These are phyloP conservation scores for Coniosporium tulheliwenetii DNA, from an alignment of 2,329 filamentous ascomycete species.

Conservation along the genomic window DNA sequence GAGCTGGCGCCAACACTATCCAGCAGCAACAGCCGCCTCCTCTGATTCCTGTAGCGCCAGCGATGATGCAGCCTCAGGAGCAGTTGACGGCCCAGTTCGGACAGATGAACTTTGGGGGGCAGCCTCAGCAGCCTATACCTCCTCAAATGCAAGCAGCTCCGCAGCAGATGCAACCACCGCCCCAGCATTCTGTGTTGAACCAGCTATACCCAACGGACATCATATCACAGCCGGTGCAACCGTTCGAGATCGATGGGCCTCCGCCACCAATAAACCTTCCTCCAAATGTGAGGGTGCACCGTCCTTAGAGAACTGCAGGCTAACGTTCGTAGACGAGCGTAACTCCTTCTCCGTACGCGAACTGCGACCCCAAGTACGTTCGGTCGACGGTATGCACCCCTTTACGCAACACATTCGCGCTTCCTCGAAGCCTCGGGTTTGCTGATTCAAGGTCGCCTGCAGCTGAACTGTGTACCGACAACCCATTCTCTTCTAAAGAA, in stretches of 20 bases:
- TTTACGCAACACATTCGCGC: too few species aligned
- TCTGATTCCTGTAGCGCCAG: constrained; percentile 31
- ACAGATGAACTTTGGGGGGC: neutral
- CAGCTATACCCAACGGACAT: constrained; percentile 87
- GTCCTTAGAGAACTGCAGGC: constrained; percentile 20
- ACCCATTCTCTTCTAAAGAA: constrained; percentile 91
- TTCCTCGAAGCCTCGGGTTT: too few species aligned
- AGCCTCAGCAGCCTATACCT: neutral
- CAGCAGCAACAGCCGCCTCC: constrained; percentile 17
- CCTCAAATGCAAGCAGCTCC: constrained; percentile 41
- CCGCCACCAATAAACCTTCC: constrained; percentile 85
- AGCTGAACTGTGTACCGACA: constrained; percentile 77
- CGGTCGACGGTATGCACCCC: constrained; percentile 49
- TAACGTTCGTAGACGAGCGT: constrained; percentile 52
- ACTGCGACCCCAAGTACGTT: constrained; percentile 86
- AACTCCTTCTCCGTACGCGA: constrained; percentile 78
- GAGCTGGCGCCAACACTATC: constrained; percentile 62
- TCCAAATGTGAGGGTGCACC: constrained; percentile 56
- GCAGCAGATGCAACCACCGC: constrained; percentile 31
- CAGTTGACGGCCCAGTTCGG: constrained; percentile 36
- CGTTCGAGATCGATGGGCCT: constrained; percentile 77
- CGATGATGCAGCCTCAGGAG: constrained; percentile 7
- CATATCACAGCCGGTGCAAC: constrained; percentile 83
- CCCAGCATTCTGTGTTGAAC: constrained; percentile 47
- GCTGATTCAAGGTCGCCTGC: too few species aligned